Evolutionary conservation across 306 rosid species (phyloP).

Genomic region (Dicorynia guianensis): DNA sequence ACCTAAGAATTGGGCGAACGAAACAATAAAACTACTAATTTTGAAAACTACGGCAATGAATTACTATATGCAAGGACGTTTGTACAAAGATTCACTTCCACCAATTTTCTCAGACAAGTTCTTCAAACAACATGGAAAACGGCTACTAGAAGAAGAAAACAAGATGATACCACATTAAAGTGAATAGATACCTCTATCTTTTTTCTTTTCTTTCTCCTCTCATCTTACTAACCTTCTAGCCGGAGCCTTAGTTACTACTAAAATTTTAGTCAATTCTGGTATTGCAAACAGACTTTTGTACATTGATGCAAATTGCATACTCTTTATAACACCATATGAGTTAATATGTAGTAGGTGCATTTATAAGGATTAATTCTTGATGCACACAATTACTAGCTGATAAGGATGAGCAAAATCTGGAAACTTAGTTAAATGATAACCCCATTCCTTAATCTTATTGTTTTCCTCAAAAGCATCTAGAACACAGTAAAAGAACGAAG

Average conservation of each 20-base stretch:
- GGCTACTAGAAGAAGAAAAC: slow-evolving; percentile 6
- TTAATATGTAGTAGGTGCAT: background rate
- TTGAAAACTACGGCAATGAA: background rate
- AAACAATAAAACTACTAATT: slow-evolving; percentile 18
- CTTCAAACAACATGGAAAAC: background rate
- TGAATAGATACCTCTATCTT: background rate
- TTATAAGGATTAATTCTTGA: background rate
- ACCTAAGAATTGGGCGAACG: slow-evolving; percentile 53
- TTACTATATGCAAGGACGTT: slow-evolving; percentile 11
- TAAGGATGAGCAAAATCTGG: background rate
- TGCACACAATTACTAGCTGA: background rate
- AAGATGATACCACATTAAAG: background rate
- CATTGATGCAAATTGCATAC: slow-evolving; percentile 14
- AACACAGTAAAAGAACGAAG: slow-evolving; percentile 12
- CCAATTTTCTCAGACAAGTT: background rate
- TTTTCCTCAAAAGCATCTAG: slow-evolving; percentile 40
- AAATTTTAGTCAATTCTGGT: slow-evolving; percentile 12
- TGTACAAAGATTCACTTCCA: background rate
- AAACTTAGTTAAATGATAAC: slow-evolving; percentile 4
- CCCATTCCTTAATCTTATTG: slow-evolving; percentile 2
- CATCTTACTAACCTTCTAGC: slow-evolving; percentile 12
- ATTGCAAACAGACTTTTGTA: background rate
- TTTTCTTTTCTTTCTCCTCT: background rate
- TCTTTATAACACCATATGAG: background rate
- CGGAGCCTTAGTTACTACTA: slow-evolving; percentile 2